These are phyloP conservation scores for Vigna trinervia DNA, from an alignment of 306 rosid species.

Conservation along the genomic window DNA sequence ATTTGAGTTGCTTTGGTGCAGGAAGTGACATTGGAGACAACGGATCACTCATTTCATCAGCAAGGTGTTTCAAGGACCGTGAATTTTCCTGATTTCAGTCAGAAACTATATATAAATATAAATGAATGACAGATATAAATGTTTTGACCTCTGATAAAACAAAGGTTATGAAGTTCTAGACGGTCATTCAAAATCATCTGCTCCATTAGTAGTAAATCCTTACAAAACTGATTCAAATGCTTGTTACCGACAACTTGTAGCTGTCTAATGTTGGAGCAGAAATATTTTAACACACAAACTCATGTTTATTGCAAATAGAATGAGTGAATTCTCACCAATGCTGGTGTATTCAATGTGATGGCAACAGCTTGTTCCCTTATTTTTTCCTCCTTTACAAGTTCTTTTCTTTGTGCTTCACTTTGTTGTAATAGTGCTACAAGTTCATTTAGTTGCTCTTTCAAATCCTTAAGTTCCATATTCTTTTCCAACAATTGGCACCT, in stretches of 20 bases:
- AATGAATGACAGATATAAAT: constrained; percentile 27
- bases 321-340: constrained; percentile 56
- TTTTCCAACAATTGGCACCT: constrained; percentile 82
- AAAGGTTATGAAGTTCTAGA: constrained; percentile 31
- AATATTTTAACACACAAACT: constrained; percentile 38
- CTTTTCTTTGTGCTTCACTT: constrained; percentile 71
- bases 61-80: constrained; percentile 70
- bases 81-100: constrained; percentile 61
- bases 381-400: constrained; percentile 68
- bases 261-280: constrained; percentile 30
- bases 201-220: constrained; percentile 16
- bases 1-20: constrained; percentile 85
- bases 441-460: constrained; percentile 74
- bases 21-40: constrained; percentile 75
- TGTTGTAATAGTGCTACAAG: constrained; percentile 59
- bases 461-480: constrained; percentile 72
- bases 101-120: constrained; percentile 27
- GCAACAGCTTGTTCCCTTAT: constrained; percentile 59
- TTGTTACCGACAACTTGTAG: constrained; percentile 18
- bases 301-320: constrained; percentile 31
- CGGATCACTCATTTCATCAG: constrained; percentile 71
- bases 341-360: constrained; percentile 55
- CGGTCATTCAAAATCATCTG: constrained; percentile 22
- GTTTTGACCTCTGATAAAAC: constrained; percentile 28
- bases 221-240: constrained; percentile 22